Percentiles rank a stretch among this genome's conserved stretches.
Evolutionary conservation across 345 rosid genomes (phyloP).

Genomic region (Carallia brachiata): DNA sequence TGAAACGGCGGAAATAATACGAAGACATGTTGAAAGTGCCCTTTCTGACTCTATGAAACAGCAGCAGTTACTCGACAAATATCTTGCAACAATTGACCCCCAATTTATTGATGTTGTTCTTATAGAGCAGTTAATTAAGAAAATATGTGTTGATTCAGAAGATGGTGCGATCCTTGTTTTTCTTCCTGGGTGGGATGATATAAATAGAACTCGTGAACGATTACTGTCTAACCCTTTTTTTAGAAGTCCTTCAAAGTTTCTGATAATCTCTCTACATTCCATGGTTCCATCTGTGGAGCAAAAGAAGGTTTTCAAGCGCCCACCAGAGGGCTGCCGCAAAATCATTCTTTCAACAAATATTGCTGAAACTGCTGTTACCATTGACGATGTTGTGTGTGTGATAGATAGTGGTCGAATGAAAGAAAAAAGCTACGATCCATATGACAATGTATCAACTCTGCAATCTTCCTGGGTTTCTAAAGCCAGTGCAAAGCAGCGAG

Average conservation of each 20-base stretch:
- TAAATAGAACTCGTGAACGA: slow-evolving; percentile 59
- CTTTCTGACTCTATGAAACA: slow-evolving; percentile 36
- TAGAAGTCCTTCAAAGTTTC: slow-evolving; percentile 52
- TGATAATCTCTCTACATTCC: slow-evolving; percentile 79
- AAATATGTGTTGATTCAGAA: slow-evolving; percentile 63
- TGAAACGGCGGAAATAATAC: slow-evolving; percentile 64
- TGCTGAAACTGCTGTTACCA: slow-evolving; percentile 87
- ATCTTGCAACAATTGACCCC: slow-evolving; percentile 56
- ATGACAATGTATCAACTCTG: slow-evolving; percentile 83
- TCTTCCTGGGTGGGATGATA: slow-evolving; percentile 98
- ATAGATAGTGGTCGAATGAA: slow-evolving; percentile 96
- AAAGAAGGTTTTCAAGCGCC: slow-evolving; percentile 70
- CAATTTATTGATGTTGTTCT: slow-evolving; percentile 72
- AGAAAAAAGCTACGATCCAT: slow-evolving; percentile 93
- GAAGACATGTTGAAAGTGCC: slow-evolving; percentile 42
- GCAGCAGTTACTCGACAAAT: slow-evolving; percentile 58
- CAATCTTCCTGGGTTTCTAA: slow-evolving; percentile 90
- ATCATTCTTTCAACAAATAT: slow-evolving; percentile 86
- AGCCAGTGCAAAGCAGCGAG: slow-evolving; percentile 94
- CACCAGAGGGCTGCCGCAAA: slow-evolving; percentile 85
- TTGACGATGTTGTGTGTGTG: slow-evolving; percentile 95
- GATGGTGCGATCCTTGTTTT: slow-evolving; percentile 93
- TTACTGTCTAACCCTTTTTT: slow-evolving; percentile 57
- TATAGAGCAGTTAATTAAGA: slow-evolving; percentile 63
- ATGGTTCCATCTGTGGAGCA: slow-evolving; percentile 88